These are phyloP conservation scores for Carex myosuroides DNA, from an alignment of 176 grass and related monocot genomes.

Conservation along the genomic window DNA sequence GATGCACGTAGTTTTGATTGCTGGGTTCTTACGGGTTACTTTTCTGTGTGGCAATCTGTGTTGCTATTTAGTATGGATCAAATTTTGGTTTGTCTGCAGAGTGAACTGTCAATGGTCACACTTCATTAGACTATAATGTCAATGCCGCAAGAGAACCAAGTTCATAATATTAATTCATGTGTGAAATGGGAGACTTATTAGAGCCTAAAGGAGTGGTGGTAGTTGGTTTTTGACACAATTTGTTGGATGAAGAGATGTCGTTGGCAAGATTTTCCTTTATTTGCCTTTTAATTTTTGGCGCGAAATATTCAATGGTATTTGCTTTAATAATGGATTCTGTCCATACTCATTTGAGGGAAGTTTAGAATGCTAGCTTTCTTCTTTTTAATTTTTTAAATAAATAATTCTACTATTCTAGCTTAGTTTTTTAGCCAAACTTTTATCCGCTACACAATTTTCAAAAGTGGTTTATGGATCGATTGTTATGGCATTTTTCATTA, in stretches of 20 bases:
- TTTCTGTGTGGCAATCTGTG: not conserved
- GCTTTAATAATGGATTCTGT: constrained; percentile 24
- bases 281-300: constrained; percentile 16
- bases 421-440: not conserved
- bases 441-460: not conserved
- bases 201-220: not conserved
- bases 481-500: not conserved
- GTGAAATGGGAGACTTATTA: not conserved
- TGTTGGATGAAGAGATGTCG: constrained; percentile 10
- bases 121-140: not conserved
- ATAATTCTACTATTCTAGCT: not conserved
- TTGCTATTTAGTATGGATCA: not conserved
- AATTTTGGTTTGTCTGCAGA: not conserved
- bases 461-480: not conserved
- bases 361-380: not conserved
- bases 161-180: not conserved
- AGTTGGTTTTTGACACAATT: not conserved
- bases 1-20: constrained; percentile 21
- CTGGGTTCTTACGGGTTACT: not conserved
- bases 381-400: not conserved
- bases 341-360: constrained; percentile 10
- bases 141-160: constrained; percentile 4
- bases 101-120: not conserved
- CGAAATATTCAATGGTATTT: constrained; percentile 8
- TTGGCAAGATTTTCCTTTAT: not conserved